phyloP scores from a whole-genome alignment of 2,329 filamentous ascomycete species.

The Elsinoe australis region DNA sequence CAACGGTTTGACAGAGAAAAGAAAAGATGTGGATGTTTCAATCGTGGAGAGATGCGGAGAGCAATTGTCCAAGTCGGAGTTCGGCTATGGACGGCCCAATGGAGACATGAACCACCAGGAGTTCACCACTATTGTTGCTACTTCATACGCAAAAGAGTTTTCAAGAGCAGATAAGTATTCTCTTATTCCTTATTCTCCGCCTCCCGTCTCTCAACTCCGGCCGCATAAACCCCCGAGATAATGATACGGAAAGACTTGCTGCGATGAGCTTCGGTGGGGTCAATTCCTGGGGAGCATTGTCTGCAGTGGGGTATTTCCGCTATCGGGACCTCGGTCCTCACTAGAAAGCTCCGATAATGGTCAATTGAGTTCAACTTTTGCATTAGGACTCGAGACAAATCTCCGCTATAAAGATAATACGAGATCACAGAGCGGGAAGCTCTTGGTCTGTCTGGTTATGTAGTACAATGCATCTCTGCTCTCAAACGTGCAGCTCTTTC shows the following conservation, averaged over 20 bases:
- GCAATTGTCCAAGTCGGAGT: neutral
- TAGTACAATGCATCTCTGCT: slow-evolving; percentile 11
- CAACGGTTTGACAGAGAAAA: neutral
- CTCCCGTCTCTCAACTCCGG: no score
- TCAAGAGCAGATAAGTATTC: no score
- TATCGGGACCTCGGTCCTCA: neutral
- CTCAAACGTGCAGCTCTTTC: neutral
- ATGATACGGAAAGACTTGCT: no score
- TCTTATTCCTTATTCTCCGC: no score
- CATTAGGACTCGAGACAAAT: neutral
- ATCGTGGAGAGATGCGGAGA: slow-evolving; percentile 14
- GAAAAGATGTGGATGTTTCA: slow-evolving; percentile 5
- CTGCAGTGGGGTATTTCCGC: neutral
- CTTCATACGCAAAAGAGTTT: no score
- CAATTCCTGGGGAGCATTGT: no score
- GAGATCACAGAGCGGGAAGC: no score
- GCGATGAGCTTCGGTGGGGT: no score
- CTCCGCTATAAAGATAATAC: slow-evolving; percentile 8
- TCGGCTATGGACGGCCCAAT: slow-evolving; percentile 9
- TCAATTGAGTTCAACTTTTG: slow-evolving; percentile 6
- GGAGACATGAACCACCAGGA: neutral
- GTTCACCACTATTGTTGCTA: neutral
- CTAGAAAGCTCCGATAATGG: no score
- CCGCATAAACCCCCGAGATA: no score
- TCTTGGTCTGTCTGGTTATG: neutral